Percentiles rank a stretch among this genome's conserved stretches.
Evolutionary conservation across 75 land plant species (phyloP).

Genomic region (Sequoia sempervirens): DNA sequence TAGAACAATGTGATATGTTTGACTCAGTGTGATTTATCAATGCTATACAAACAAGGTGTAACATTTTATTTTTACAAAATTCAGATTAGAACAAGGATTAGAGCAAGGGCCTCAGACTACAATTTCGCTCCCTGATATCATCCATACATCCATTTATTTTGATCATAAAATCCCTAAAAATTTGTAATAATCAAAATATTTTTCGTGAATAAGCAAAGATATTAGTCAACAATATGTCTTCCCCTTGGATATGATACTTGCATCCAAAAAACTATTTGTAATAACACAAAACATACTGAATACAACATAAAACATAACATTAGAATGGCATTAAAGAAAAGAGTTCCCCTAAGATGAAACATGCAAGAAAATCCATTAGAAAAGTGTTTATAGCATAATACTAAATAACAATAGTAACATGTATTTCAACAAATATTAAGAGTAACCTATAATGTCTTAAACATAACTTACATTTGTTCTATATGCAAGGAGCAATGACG

Average conservation of each 20-base stretch:
- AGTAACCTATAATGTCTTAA: background rate
- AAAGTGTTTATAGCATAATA: background rate
- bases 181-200: no score
- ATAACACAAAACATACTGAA: background rate
- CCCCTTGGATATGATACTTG: background rate
- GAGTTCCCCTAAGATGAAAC: background rate
- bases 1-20: background rate
- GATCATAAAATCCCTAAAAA: no score
- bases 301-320: background rate
- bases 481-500: background rate
- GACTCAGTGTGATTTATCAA: no score
- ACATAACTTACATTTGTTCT: background rate
- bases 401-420: background rate
- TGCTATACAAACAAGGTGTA: background rate
- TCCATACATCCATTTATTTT: no score
- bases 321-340: background rate
- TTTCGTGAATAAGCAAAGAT: background rate
- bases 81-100: no score
- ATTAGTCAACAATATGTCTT: background rate
- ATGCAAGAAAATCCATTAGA: no score
- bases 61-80: no score
- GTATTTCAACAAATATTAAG: background rate
- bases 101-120: background rate
- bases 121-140: no score
- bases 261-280: background rate